Evolutionary conservation across 805 yeast genomes (phyloP).

Genomic region (Metschnikowia reukaufii): DNA sequence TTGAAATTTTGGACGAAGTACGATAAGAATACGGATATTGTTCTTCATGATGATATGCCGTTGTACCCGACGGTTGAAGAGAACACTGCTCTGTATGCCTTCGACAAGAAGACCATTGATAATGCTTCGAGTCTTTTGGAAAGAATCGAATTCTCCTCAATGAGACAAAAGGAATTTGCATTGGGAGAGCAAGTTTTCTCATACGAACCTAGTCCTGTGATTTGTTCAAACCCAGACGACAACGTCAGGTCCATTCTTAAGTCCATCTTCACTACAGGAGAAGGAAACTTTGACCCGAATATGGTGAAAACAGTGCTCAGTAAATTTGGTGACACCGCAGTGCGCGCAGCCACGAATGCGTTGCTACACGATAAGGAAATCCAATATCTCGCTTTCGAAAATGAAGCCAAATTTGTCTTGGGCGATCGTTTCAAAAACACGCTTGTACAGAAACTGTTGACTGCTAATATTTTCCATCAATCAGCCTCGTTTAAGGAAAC

Average conservation of each 20-base stretch:
- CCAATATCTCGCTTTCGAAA: slow-evolving; percentile 43
- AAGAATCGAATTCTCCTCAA: slow-evolving; percentile 55
- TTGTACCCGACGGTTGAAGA: slow-evolving; percentile 44
- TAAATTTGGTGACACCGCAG: slow-evolving; percentile 44
- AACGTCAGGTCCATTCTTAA: slow-evolving; percentile 44
- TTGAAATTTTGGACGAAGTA: slow-evolving; percentile 65
- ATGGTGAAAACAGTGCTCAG: slow-evolving; percentile 49
- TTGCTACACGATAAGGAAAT: slow-evolving; percentile 60
- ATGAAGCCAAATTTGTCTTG: slow-evolving; percentile 50
- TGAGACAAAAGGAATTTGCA: slow-evolving; percentile 67
- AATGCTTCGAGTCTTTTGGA: slow-evolving; percentile 29
- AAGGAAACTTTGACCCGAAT: slow-evolving; percentile 45
- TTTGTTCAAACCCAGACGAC: slow-evolving; percentile 23
- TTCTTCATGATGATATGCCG: slow-evolving; percentile 32
- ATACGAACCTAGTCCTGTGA: slow-evolving; percentile 22
- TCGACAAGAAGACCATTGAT: slow-evolving; percentile 25
- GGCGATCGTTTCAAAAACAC: slow-evolving; percentile 51
- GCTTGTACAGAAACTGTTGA: slow-evolving; percentile 38
- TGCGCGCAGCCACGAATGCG: slow-evolving; percentile 49
- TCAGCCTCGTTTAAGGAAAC: slow-evolving; percentile 49
- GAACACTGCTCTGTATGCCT: slow-evolving; percentile 48
- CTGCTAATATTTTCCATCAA: slow-evolving; percentile 39
- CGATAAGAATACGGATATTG: slow-evolving; percentile 36
- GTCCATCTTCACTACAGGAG: slow-evolving; percentile 59
- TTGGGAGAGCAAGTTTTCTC: slow-evolving; percentile 49